These are phyloP conservation scores for Rhazya stricta DNA, from an alignment of 257 asterid species.

Conservation along the genomic window DNA sequence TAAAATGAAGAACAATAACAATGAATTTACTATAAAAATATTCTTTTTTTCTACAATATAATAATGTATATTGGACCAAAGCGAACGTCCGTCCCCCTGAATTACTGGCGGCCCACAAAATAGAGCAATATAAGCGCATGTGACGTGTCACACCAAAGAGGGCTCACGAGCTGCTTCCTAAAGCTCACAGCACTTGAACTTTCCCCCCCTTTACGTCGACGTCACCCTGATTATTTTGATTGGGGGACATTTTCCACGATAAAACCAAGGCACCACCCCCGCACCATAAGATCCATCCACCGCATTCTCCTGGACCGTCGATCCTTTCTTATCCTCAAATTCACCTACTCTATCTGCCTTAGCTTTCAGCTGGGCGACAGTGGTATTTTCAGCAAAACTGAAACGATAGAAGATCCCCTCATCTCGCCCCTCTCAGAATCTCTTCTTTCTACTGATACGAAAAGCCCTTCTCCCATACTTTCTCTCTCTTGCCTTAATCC, in stretches of 20 bases:
- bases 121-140: neutral
- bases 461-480: conserved; percentile 7
- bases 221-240: conserved; percentile 10
- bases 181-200: neutral
- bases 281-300: conserved; percentile 36
- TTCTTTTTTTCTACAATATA: too few species aligned
- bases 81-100: neutral
- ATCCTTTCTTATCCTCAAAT: conserved; percentile 44
- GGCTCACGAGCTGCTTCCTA: neutral
- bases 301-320: conserved; percentile 23
- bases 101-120: neutral
- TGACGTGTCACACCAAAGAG: neutral
- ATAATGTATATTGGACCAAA: too few species aligned
- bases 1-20: too few species aligned
- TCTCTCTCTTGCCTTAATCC: conserved; percentile 8
- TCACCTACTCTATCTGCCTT: conserved; percentile 25
- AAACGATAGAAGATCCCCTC: conserved; percentile 18
- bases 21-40: too few species aligned
- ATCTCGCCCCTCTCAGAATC: neutral
- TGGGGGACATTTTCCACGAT: conserved; percentile 22
- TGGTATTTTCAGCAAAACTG: too few species aligned
- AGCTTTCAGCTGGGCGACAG: conserved; percentile 3
- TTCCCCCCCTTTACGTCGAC: conserved; percentile 10
- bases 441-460: conserved; percentile 2
- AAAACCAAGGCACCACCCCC: conserved; percentile 28